phyloP scores from a whole-genome alignment of 2,329 filamentous ascomycete genomes.

The Calonectria montana region DNA sequence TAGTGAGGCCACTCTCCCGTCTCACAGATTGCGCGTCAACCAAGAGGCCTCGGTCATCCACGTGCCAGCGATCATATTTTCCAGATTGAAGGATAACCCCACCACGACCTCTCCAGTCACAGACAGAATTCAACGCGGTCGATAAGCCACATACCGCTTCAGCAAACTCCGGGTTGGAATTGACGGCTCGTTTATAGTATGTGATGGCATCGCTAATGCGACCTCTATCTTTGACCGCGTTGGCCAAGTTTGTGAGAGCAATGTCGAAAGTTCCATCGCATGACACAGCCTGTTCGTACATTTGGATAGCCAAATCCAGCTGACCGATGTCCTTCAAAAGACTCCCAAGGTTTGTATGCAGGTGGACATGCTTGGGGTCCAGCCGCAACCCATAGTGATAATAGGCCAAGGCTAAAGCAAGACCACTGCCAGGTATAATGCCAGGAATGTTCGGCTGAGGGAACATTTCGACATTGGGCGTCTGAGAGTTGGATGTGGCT shows the following conservation, averaged over 20 bases:
- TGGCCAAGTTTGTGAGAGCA: slow-evolving; percentile 93
- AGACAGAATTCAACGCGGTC: slow-evolving; percentile 95
- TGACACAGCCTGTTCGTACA: slow-evolving; percentile 95
- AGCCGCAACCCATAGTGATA: slow-evolving; percentile 94
- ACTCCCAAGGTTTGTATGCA: slow-evolving; percentile 97
- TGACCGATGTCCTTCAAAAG: slow-evolving; percentile 97
- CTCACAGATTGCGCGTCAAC: slow-evolving; percentile 74
- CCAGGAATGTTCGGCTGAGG: slow-evolving; percentile 72
- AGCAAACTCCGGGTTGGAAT: slow-evolving; percentile 93
- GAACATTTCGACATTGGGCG: slow-evolving; percentile 20
- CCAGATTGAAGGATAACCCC: slow-evolving; percentile 82
- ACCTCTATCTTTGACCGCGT: slow-evolving; percentile 97
- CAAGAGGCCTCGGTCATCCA: slow-evolving; percentile 85
- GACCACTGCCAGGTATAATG: slow-evolving; percentile 85
- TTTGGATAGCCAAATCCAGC: slow-evolving; percentile 88
- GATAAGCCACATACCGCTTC: slow-evolving; percentile 96
- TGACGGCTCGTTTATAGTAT: slow-evolving; percentile 91
- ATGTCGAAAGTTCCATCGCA: slow-evolving; percentile 98
- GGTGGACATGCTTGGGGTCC: slow-evolving; percentile 90
- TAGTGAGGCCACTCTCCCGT: slow-evolving; percentile 82
- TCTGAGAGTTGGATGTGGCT: slow-evolving; percentile 46
- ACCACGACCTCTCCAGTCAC: slow-evolving; percentile 91
- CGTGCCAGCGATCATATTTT: slow-evolving; percentile 90
- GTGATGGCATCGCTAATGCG: slow-evolving; percentile 90
- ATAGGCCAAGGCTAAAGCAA: slow-evolving; percentile 89